Base-by-base conservation (phyloP, 139 green algal species). In the Pleodorina starrii region DNA sequence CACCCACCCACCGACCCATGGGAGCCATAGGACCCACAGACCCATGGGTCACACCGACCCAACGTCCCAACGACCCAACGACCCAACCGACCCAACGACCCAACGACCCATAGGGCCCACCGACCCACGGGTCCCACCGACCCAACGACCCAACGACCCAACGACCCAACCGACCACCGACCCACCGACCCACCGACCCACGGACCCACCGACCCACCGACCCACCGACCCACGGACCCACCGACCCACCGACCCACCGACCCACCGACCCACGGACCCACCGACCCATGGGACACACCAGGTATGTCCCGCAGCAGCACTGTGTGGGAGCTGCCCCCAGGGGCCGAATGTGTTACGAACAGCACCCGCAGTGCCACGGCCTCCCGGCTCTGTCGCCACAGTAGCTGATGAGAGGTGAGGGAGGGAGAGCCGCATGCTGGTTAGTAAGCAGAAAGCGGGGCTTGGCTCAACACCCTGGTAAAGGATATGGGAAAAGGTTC, bases 241-340 rank as follows among this genome's bases (percentile, higher is more conserved):
- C 9, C 68, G 35, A 78, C 71, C 71, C 17, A 78, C 71, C 40
- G 38, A 78, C 71, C 71, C 38, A 78, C 68, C 68, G 35, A 78
- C 71, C 71, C 16, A 78, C 71, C 71, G 38, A 78, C 71, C 40
- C 40, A 50, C 5, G n/a, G 16, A 27, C 50, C 36, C 77, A 38
- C 51, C 50, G 29, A 32, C 10, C 46, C 75, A 38, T 68, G 4
- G 27, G 19, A n/a, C 68, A 42, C 5, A 50, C 90, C 94, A 0
- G 94, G 94, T 12, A 96, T 94, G 81, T 96, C 94, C 40, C 54
- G 77, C 5, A 94, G 59, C 71, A 96, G 87, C 57, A 96, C 93
- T 0, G 88, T 94, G 91, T 95, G 91, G 2, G 86, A 90, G 77
- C 90, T 86, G 5, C 88, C 90, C 36, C 94, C 94, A 0, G 83